A percentile compares a stretch with the other conserved stretches of the same genome.
Evolutionary conservation across 441 rosid species (phyloP).

Genomic region (Monsonia emarginata): DNA sequence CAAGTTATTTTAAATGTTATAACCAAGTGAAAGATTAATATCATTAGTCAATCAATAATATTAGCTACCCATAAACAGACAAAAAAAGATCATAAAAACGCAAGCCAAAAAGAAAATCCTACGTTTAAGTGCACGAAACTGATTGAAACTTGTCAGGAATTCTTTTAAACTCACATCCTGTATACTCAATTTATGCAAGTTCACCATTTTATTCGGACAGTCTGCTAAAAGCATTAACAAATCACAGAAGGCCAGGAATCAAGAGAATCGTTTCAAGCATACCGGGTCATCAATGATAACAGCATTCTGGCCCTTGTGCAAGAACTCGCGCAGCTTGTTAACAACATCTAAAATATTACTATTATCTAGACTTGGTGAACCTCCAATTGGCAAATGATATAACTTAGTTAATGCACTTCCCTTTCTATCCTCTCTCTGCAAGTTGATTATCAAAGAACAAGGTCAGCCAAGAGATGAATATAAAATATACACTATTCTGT

Average conservation of each 20-base stretch:
- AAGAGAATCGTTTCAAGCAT: conserved; percentile 11
- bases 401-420: background rate
- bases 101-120: background rate
- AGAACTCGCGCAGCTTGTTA: conserved; percentile 26
- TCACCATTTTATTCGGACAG: background rate
- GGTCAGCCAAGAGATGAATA: conserved; percentile 5
- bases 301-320: conserved; percentile 32
- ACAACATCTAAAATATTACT: conserved; percentile 19
- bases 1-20: background rate
- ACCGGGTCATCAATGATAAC: conserved; percentile 44
- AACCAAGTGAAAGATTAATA: background rate
- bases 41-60: background rate
- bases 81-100: background rate
- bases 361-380: conserved; percentile 15
- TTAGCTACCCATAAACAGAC: background rate
- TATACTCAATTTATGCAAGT: background rate
- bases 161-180: background rate
- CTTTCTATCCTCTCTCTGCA: background rate
- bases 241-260: background rate
- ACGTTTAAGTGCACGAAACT: background rate
- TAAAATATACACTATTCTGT: background rate
- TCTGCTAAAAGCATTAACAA: background rate
- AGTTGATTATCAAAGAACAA: background rate
- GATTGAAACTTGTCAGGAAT: background rate
- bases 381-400: conserved; percentile 22